These are phyloP conservation scores for Paramecium sonneborni DNA, from an alignment of 73 alveolate species.

Conservation along the genomic window DNA sequence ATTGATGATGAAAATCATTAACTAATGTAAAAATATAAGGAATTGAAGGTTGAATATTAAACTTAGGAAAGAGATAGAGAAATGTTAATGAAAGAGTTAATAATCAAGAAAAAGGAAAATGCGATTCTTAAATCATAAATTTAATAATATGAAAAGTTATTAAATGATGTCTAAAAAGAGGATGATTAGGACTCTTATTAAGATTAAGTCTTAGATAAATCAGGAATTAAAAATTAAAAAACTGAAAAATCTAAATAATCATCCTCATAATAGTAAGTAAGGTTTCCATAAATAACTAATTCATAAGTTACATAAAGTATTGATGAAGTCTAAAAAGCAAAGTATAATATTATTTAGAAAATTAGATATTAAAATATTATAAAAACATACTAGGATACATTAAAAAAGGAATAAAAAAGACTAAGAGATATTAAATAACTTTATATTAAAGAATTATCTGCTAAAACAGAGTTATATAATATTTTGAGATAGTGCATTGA, in stretches of 20 bases:
- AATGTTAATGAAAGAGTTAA: slow-evolving; percentile 56
- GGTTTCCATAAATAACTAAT: not conserved
- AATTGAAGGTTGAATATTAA: slow-evolving; percentile 52
- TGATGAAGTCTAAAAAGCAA: not conserved
- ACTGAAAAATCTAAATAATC: not conserved
- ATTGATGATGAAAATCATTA: slow-evolving; percentile 64
- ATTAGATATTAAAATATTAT: slow-evolving; percentile 52
- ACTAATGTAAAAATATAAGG: slow-evolving; percentile 55
- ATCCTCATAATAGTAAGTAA: slow-evolving; percentile 7
- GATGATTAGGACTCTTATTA: slow-evolving; percentile 25
- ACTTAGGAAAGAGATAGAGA: slow-evolving; percentile 67
- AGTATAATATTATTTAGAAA: not conserved
- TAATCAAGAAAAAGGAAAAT: slow-evolving; percentile 61
- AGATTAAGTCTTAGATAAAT: not conserved
- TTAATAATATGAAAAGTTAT: slow-evolving; percentile 47
- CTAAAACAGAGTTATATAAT: slow-evolving; percentile 74
- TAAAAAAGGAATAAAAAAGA: slow-evolving; percentile 70
- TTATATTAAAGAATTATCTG: slow-evolving; percentile 76
- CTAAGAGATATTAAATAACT: slow-evolving; percentile 66
- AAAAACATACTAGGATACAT: not conserved
- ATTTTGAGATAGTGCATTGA: slow-evolving; percentile 77
- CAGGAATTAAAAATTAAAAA: not conserved
- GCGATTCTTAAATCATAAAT: slow-evolving; percentile 48
- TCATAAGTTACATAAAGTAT: not conserved
- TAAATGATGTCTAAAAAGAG: slow-evolving; percentile 56